These are phyloP conservation scores for Rhizopus sp. DNA, from an alignment of 371 early-diverging fungal species.

Conservation along the genomic window DNA sequence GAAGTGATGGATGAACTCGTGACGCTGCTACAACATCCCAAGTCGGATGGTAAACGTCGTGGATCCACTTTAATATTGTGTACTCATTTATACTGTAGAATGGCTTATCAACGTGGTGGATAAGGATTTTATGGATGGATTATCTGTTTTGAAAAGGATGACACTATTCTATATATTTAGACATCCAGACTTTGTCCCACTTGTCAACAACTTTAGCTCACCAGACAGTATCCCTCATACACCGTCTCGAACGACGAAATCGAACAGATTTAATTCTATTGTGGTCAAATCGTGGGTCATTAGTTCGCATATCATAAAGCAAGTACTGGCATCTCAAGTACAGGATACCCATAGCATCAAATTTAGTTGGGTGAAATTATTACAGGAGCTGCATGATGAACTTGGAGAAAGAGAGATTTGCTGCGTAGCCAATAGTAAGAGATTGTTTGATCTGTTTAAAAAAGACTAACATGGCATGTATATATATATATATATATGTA, in stretches of 20 bases:
- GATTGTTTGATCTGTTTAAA: too few species aligned
- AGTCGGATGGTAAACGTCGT: constrained; percentile 5
- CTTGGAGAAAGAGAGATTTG: constrained; percentile 70
- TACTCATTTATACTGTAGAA: constrained; percentile 1
- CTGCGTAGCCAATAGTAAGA: constrained; percentile 54
- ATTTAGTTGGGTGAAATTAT: constrained; percentile 36
- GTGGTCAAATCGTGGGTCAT: constrained; percentile 37
- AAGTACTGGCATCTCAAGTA: neutral
- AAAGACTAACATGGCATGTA: neutral
- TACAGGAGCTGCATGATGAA: constrained; percentile 60
- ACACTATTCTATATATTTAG: constrained; percentile 42
- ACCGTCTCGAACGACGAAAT: constrained; percentile 35
- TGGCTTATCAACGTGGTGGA: constrained; percentile 11
- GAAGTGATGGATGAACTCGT: constrained; percentile 12
- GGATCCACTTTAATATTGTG: neutral
- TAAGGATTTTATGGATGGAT: constrained; percentile 1
- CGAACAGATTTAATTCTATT: constrained; percentile 34
- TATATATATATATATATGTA: constrained; percentile 13
- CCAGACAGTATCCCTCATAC: constrained; percentile 34
- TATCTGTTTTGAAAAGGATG: constrained; percentile 17
- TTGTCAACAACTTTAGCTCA: constrained; percentile 42
- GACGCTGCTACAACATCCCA: constrained; percentile 4
- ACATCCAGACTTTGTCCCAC: constrained; percentile 50
- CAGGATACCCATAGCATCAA: constrained; percentile 1
- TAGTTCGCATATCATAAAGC: constrained; percentile 25